Percentiles rank a stretch among this genome's conserved stretches.
These are phyloP conservation scores for Dactylellina drechsleri DNA, from an alignment of 2,329 filamentous ascomycete species.

Conservation along the genomic window DNA sequence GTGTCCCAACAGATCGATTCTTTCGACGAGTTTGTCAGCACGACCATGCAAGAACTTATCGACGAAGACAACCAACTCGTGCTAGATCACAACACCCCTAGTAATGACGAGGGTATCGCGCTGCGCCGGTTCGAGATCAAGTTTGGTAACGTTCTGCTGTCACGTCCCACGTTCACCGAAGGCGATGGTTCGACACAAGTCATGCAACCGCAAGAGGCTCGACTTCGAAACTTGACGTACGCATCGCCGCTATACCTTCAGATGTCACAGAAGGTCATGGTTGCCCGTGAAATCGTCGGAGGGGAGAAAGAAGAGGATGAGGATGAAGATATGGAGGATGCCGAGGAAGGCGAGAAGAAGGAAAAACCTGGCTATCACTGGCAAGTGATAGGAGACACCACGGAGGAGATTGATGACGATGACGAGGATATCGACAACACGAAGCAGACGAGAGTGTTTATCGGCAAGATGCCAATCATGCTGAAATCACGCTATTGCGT, in stretches of 20 bases:
- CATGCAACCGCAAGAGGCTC: constrained; percentile 92
- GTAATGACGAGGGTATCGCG: constrained; percentile 79
- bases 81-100: constrained; percentile 88
- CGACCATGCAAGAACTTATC: constrained; percentile 93
- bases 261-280: constrained; percentile 83
- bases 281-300: constrained; percentile 73
- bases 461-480: constrained; percentile 97
- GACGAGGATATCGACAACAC: constrained; percentile 65
- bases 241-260: constrained; percentile 89
- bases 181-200: constrained; percentile 87
- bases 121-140: constrained; percentile 94
- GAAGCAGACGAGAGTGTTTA: constrained; percentile 71
- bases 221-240: constrained; percentile 94
- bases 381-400: constrained; percentile 56
- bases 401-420: constrained; percentile 66
- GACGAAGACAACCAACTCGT: constrained; percentile 90
- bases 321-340: constrained; percentile 65
- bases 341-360: constrained; percentile 58
- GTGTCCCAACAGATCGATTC: constrained; percentile 98
- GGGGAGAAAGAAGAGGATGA: constrained; percentile 75
- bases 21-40: constrained; percentile 95
- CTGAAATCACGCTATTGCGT: constrained; percentile 96
- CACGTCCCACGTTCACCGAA: constrained; percentile 89
- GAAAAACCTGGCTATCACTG: constrained; percentile 59
- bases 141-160: constrained; percentile 89